phyloP scores from a whole-genome alignment of 768 basidiomycete genomes.

The Leccinum incarnatum region DNA sequence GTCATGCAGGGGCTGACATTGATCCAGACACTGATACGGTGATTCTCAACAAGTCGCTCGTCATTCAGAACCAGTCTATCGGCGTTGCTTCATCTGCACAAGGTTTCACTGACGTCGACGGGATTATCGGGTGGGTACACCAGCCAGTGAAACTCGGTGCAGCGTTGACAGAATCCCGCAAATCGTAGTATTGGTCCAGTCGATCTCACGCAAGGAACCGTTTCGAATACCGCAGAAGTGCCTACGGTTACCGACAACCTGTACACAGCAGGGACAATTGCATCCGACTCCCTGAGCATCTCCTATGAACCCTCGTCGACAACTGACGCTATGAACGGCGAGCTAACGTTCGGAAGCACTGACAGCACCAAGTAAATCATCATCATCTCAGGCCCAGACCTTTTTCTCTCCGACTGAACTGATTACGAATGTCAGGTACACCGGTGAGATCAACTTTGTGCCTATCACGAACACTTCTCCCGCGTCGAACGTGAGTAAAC shows the following conservation, averaged over 20 bases:
- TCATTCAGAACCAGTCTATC: conserved; percentile 47
- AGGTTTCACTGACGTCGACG: conserved; percentile 49
- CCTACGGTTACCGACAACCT: conserved; percentile 62
- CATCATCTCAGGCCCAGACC: background rate
- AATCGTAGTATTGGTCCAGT: conserved; percentile 46
- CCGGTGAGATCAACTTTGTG: conserved; percentile 35
- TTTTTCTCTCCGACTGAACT: background rate
- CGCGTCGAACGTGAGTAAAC: conserved; percentile 33
- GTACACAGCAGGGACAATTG: conserved; percentile 45
- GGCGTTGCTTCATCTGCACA: conserved; percentile 43
- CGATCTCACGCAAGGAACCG: conserved; percentile 47
- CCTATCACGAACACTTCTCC: conserved; percentile 45
- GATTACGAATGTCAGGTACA: conserved; percentile 23
- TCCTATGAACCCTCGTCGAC: conserved; percentile 49
- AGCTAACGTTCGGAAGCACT: conserved; percentile 53
- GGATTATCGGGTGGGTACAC: conserved; percentile 46
- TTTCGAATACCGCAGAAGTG: conserved; percentile 36
- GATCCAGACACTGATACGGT: conserved; percentile 46
- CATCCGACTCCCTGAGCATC: conserved; percentile 46
- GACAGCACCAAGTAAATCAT: conserved; percentile 41
- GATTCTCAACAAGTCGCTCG: conserved; percentile 37
- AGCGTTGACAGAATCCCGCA: background rate
- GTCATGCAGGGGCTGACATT: conserved; percentile 1
- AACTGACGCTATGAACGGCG: conserved; percentile 55
- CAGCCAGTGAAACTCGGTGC: background rate